Percentiles rank a stretch among this genome's conserved stretches.
Conservation (phyloP, 768 basidiomycete genomes). For the Tephrocybe sp. region DNA sequence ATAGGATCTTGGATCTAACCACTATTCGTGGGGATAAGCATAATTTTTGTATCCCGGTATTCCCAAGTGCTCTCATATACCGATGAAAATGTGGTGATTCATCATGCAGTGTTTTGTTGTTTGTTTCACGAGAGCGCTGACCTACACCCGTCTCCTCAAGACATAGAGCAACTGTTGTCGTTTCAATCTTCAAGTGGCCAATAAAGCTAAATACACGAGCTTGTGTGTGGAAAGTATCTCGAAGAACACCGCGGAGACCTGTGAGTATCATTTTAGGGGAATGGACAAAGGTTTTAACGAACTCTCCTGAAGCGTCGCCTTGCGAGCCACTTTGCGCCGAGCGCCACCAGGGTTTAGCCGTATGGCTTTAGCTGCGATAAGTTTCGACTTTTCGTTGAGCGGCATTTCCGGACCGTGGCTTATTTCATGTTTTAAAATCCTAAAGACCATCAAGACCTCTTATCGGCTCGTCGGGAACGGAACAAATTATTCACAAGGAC, state of each 20-base stretch:
- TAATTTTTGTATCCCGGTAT: too few species aligned
- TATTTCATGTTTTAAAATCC: slow-evolving; percentile 1
- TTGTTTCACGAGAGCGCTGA: neutral
- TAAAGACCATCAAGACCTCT: neutral
- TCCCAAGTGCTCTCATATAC: neutral
- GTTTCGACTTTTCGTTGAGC: slow-evolving; percentile 2
- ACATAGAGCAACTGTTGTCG: neutral
- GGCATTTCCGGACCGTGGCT: slow-evolving; percentile 4
- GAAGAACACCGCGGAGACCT: slow-evolving; percentile 11
- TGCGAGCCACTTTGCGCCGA: slow-evolving; percentile 4
- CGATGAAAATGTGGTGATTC: neutral
- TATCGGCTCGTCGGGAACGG: neutral
- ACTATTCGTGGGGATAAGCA: too few species aligned
- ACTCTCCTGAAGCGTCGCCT: neutral
- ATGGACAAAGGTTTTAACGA: neutral
- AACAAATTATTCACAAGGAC: too few species aligned
- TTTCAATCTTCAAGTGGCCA: neutral
- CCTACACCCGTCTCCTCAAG: neutral
- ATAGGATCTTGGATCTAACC: neutral
- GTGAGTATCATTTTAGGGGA: slow-evolving; percentile 5
- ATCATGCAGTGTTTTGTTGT: neutral
- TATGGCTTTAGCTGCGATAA: neutral
- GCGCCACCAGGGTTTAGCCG: slow-evolving; percentile 2
- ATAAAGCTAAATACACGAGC: slow-evolving; percentile 1
- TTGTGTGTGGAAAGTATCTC: neutral